Base-by-base conservation (phyloP, 2,329 filamentous ascomycete genomes). In the Fusarium sp. region DNA sequence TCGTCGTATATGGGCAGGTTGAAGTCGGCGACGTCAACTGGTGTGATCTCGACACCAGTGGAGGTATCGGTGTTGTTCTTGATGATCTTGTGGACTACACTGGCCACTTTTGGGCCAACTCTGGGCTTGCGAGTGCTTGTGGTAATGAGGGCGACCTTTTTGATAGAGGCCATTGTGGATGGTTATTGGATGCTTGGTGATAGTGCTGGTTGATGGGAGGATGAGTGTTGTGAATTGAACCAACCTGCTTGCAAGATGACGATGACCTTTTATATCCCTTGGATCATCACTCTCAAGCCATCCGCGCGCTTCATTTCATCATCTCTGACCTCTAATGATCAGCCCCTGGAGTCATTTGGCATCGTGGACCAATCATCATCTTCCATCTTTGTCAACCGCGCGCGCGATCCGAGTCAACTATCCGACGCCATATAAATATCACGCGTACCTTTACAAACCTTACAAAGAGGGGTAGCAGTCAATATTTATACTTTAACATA, bases 1-100 rank as follows among this genome's bases (percentile, higher is more conserved):
- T 89, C 86, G 71, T 87, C 81, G 59, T 79, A 86, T 8, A 88
- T 72, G 11, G 86, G 86, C 8, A 88, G 83, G 3, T 73, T 76
- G 33, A 75, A 76, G 29, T 76, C 61, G 6, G 69, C 64, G 10
- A 76, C 35, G 3, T 73, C 70, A 5, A 73, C 63, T 1, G 24
- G 8, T 1, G 62, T 62, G 2, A 73, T 70, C 9, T 72, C 38
- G 11, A 36, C 44, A 11, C 59, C 31, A 11, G 35, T 53, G 5
- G 36, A 35, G 1, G 66, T 57, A 4, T 36, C 57, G 20, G 31
- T 14, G 27, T 72, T 53, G 5, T 46, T 67, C 5, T 55, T 40
- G 9, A 72, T 72, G 14, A 73, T 73, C 0, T 67, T 56, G 0
- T 72, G 53, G 9, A 72, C 22, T 2, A 70, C 6, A 1, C 14